Evolutionary conservation across 179 eudicot species (phyloP), one percentile per base, ranked within the genome.

Genomic region (Amaranthus tricolor): DNA sequence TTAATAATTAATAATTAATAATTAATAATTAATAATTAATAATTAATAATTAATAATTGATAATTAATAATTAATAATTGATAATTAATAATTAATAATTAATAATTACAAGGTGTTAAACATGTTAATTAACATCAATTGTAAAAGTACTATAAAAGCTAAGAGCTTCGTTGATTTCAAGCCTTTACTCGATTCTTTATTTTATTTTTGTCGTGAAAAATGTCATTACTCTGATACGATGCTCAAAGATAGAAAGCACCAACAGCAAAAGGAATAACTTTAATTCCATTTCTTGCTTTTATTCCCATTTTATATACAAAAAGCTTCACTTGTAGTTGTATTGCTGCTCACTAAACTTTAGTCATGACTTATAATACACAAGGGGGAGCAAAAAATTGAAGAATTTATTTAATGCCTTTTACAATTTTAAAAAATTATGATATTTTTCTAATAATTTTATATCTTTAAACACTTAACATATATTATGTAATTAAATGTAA

Each of bases 201-300:
- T 40, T 14, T 15, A 53, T 69, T 21, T 53, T 53, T 15, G 17
- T 13, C 14, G 44, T 3, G 7, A 53, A 66, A 47, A 62, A 12
- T 10, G 12, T 65, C 8, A 7, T 44, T 65, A 65, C 13, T 65
- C 0, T 44, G 10, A 13, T 45, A 7, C 0, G 6, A 24, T 21
- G 67, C 40, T 31, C 40, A 43, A n/a, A 63, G 4, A 6, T 0
- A 24, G 54, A 24, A 68, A 20, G 0, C 9, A 11, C 31, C 6
- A 69, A 31, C 19, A 6, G 60, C 11, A 14, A 69, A 53, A 69
- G 19, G 68, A 16, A 53, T 14, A 21, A 40, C 31, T 12, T 52
- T 49, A 31, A 31, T 24, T 69, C 53, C 43, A 69, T 69, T 69
- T 61, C 40, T 69, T 69, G 72, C 72, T 69, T 69, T 20, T 31